Conservation (phyloP, 306 rosid species). For the Trifolium repens region DNA sequence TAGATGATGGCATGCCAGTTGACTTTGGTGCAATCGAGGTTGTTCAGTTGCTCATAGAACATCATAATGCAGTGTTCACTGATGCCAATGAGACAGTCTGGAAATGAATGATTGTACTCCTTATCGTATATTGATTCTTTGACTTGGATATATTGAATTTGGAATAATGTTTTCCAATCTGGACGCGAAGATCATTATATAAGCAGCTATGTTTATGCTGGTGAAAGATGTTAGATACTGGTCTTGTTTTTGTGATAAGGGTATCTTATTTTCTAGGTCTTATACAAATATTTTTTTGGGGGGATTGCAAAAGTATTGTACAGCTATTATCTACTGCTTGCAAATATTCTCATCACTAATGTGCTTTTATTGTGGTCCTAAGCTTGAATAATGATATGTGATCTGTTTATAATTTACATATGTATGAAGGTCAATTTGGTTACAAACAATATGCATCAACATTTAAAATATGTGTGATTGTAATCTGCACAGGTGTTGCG, state of each 20-base stretch:
- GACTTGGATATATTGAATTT: conserved; percentile 29
- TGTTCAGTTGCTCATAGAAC: conserved; percentile 91
- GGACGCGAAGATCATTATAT: conserved; percentile 30
- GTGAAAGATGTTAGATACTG: conserved; percentile 34
- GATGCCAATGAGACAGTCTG: conserved; percentile 95
- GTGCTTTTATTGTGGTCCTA: conserved; percentile 31
- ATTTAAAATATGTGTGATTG: not conserved
- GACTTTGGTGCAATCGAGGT: conserved; percentile 93
- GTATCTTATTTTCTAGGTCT: conserved; percentile 24
- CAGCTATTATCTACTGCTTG: conserved; percentile 33
- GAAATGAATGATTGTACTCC: conserved; percentile 55
- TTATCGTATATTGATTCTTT: conserved; percentile 32
- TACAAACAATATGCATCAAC: not conserved
- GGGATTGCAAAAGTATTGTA: conserved; percentile 8
- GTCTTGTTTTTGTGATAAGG: conserved; percentile 31
- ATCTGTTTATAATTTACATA: conserved; percentile 32
- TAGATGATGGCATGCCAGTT: conserved; percentile 81
- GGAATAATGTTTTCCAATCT: conserved; percentile 33
- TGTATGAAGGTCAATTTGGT: conserved; percentile 25
- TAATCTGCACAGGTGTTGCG: not conserved
- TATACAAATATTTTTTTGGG: not conserved
- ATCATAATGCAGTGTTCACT: conserved; percentile 91
- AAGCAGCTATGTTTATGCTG: conserved; percentile 15
- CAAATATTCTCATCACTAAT: conserved; percentile 17
- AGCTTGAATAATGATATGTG: conserved; percentile 29